Evolutionary conservation across 2,329 filamentous ascomycete genomes (phyloP).

Genomic region (Anthostomella pinea): DNA sequence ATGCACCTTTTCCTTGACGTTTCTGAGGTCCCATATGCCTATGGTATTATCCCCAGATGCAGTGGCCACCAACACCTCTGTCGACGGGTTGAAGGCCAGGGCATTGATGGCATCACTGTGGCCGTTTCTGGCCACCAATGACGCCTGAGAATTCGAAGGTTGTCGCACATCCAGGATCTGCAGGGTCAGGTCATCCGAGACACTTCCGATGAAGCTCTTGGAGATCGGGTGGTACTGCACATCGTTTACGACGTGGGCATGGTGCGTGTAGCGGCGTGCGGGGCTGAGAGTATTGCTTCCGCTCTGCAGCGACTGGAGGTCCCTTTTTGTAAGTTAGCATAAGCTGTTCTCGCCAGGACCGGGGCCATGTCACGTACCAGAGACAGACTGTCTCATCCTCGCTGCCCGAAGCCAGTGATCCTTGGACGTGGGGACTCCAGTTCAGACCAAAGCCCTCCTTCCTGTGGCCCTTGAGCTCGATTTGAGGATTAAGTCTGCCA

Average conservation of each 20-base stretch:
- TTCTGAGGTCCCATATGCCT: conserved; percentile 91
- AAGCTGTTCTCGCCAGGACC: too few relatives aligned
- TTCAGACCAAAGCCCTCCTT: conserved; percentile 88
- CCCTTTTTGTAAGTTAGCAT: conserved; percentile 48
- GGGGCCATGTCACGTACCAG: conserved; percentile 61
- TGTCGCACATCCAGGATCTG: conserved; percentile 87
- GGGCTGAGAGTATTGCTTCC: conserved; percentile 69
- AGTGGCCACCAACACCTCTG: conserved; percentile 87
- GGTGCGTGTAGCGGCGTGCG: conserved; percentile 76
- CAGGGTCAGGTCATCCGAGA: conserved; percentile 91
- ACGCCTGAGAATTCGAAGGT: conserved; percentile 61
- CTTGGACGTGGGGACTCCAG: conserved; percentile 84
- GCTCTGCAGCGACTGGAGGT: conserved; percentile 72
- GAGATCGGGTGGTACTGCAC: conserved; percentile 92
- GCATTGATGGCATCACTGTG: conserved; percentile 94
- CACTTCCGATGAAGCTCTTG: conserved; percentile 81
- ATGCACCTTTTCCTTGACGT: conserved; percentile 86
- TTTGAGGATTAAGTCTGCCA: conserved; percentile 73
- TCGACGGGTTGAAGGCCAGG: conserved; percentile 88
- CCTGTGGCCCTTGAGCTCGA: conserved; percentile 80
- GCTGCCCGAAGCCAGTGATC: conserved; percentile 83
- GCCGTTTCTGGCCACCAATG: conserved; percentile 67
- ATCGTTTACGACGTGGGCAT: conserved; percentile 90
- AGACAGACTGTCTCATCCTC: conserved; percentile 89
- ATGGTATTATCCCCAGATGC: conserved; percentile 95